These are phyloP conservation scores for Candida peoriensis DNA, from an alignment of 805 yeast genomes.

Conservation along the genomic window DNA sequence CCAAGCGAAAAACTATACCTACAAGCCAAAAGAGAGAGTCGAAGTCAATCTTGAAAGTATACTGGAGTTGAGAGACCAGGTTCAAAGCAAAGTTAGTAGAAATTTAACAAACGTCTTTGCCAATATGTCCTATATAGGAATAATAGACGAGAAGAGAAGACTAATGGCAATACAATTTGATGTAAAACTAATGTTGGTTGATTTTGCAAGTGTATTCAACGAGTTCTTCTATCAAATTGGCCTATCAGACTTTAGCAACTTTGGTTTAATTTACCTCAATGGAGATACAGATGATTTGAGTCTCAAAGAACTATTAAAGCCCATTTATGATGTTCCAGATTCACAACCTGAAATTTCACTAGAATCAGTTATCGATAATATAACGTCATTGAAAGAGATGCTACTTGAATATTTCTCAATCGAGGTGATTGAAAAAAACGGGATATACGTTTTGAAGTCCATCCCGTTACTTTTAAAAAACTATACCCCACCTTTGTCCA, in stretches of 20 bases:
- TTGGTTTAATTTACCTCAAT: slow-evolving; percentile 51
- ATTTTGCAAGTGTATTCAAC: slow-evolving; percentile 63
- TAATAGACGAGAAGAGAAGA: slow-evolving; percentile 67
- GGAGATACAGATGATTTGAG: slow-evolving; percentile 18
- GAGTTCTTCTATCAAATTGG: slow-evolving; percentile 82
- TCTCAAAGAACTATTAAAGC: slow-evolving; percentile 5
- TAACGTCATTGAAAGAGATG: slow-evolving; percentile 67
- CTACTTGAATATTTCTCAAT: slow-evolving; percentile 72
- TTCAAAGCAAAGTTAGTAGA: slow-evolving; percentile 41
- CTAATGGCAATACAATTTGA: slow-evolving; percentile 83
- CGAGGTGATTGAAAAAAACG: slow-evolving; percentile 26
- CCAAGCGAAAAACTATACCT: not conserved
- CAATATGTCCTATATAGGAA: slow-evolving; percentile 71
- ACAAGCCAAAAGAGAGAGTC: slow-evolving; percentile 25
- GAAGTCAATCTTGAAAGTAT: slow-evolving; percentile 56
- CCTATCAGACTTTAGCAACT: slow-evolving; percentile 73
- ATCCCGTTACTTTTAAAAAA: slow-evolving; percentile 68
- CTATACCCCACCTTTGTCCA: slow-evolving; percentile 55
- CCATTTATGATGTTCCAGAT: slow-evolving; percentile 9
- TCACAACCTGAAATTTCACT: slow-evolving; percentile 21
- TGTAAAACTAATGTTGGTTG: slow-evolving; percentile 70
- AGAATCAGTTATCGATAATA: slow-evolving; percentile 19
- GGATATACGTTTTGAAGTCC: slow-evolving; percentile 34
- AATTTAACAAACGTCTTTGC: slow-evolving; percentile 63
- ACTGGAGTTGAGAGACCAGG: slow-evolving; percentile 44